phyloP scores from a whole-genome alignment of 306 rosid genomes.

The Geum urbanum region DNA sequence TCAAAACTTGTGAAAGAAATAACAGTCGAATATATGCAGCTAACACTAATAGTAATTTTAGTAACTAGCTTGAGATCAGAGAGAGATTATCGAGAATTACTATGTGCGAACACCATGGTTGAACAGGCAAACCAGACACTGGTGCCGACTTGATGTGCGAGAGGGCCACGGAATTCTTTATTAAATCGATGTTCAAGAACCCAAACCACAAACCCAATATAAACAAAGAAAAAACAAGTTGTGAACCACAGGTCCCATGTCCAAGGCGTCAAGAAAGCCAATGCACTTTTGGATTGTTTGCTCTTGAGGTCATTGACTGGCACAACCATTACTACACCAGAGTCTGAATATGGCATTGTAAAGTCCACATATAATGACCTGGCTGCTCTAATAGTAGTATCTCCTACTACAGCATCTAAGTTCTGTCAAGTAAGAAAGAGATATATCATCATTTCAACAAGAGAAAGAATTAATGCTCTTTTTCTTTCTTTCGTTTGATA shows the following conservation, averaged over 20 bases:
- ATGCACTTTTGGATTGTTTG: constrained; percentile 31
- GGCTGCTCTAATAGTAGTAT: constrained; percentile 39
- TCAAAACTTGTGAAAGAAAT: neutral
- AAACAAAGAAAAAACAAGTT: constrained; percentile 43
- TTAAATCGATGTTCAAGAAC: constrained; percentile 59
- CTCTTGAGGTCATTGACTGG: constrained; percentile 30
- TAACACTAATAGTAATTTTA: neutral
- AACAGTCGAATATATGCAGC: neutral
- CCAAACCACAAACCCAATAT: constrained; percentile 69
- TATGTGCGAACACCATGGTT: constrained; percentile 57
- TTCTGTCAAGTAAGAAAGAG: constrained; percentile 25
- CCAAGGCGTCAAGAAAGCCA: constrained; percentile 66
- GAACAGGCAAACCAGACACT: constrained; percentile 68
- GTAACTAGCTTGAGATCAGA: neutral
- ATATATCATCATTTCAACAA: too few relatives aligned
- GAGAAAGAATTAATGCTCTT: too few relatives aligned
- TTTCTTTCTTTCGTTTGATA: too few relatives aligned
- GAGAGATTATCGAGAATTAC: constrained; percentile 36
- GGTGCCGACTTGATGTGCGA: constrained; percentile 50
- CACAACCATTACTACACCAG: constrained; percentile 65
- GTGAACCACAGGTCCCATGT: constrained; percentile 61
- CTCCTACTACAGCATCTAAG: constrained; percentile 46
- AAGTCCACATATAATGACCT: constrained; percentile 53
- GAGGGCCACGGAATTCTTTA: constrained; percentile 54
- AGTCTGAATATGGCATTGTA: constrained; percentile 62